phyloP scores from a whole-genome alignment of 1,284 basidiomycete species.

The Kalmanozyma brasiliensis region DNA sequence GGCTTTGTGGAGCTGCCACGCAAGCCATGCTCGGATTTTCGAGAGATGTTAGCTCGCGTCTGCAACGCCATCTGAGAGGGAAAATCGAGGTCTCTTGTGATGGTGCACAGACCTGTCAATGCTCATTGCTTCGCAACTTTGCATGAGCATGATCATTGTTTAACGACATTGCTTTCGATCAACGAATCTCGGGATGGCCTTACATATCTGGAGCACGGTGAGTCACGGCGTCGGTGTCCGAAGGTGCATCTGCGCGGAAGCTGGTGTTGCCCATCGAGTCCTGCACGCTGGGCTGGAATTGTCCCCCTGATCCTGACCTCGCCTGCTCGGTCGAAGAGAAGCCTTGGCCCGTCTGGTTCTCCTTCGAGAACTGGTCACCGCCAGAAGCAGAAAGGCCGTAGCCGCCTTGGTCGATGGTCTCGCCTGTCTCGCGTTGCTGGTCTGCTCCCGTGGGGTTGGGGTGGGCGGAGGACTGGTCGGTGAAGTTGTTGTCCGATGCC shows the following conservation, averaged over 20 bases:
- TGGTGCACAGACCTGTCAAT: slow-evolving; percentile 8
- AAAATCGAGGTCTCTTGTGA: background rate
- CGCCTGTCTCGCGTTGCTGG: slow-evolving; percentile 21
- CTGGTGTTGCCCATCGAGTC: slow-evolving; percentile 29
- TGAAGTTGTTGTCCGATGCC: slow-evolving; percentile 45
- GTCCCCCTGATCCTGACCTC: slow-evolving; percentile 12
- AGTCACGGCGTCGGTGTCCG: slow-evolving; percentile 16
- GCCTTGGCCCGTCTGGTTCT: slow-evolving; percentile 44
- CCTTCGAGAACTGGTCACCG: slow-evolving; percentile 37
- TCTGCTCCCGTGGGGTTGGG: slow-evolving; percentile 27
- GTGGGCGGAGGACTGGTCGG: slow-evolving; percentile 31
- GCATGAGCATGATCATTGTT: background rate
- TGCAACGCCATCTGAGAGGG: background rate
- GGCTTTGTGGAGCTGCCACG: background rate
- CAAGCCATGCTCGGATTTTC: background rate
- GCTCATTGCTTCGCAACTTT: background rate
- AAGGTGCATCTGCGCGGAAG: slow-evolving; percentile 22
- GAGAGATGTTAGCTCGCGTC: background rate
- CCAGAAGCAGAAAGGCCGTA: slow-evolving; percentile 42
- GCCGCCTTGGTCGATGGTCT: slow-evolving; percentile 43
- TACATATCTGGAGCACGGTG: slow-evolving; percentile 27
- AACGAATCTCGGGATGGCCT: background rate
- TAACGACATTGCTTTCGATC: too few relatives aligned
- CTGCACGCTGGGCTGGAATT: slow-evolving; percentile 40
- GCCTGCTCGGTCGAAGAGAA: slow-evolving; percentile 26